phyloP scores from a whole-genome alignment of 495 filamentous ascomycete species.

The Neurospora sp. region DNA sequence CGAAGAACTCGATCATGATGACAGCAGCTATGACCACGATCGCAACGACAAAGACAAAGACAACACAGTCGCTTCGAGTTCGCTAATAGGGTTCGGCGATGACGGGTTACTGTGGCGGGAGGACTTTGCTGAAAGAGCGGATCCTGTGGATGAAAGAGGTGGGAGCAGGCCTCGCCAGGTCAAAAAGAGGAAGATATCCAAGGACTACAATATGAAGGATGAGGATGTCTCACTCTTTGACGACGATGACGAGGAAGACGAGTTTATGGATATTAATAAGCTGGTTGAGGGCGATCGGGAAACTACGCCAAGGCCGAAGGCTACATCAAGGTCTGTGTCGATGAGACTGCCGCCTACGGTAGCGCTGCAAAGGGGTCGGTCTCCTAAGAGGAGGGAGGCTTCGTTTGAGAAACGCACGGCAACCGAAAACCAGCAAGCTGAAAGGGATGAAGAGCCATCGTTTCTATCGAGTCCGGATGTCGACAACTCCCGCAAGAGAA shows the following conservation, averaged over 20 bases:
- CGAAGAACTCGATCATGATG: conserved; percentile 34
- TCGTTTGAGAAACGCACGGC: not conserved
- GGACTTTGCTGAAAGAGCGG: conserved; percentile 32
- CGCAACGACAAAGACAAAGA: conserved; percentile 6
- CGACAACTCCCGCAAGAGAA: not conserved
- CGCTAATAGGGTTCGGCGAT: conserved; percentile 28
- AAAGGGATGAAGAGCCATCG: not conserved
- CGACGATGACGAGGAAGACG: conserved; percentile 12
- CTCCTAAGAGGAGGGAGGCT: not conserved
- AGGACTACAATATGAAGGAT: conserved; percentile 28
- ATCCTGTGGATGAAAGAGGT: conserved; percentile 7
- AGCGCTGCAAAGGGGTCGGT: not conserved
- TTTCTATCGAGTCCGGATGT: not conserved
- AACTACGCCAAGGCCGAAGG: not conserved
- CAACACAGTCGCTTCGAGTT: conserved; percentile 24
- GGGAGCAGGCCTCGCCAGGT: not conserved
- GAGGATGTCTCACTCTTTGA: not conserved
- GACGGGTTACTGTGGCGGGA: conserved; percentile 50
- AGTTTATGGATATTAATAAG: conserved; percentile 30
- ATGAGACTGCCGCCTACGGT: not conserved
- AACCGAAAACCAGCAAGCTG: not conserved
- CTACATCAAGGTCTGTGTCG: not conserved
- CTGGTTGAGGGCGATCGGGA: not conserved
- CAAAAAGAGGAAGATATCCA: conserved; percentile 46
- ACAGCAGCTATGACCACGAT: conserved; percentile 2